phyloP scores from a whole-genome alignment of 108 stramenopile genomes.

The Fistulifera pelliculosa region DNA sequence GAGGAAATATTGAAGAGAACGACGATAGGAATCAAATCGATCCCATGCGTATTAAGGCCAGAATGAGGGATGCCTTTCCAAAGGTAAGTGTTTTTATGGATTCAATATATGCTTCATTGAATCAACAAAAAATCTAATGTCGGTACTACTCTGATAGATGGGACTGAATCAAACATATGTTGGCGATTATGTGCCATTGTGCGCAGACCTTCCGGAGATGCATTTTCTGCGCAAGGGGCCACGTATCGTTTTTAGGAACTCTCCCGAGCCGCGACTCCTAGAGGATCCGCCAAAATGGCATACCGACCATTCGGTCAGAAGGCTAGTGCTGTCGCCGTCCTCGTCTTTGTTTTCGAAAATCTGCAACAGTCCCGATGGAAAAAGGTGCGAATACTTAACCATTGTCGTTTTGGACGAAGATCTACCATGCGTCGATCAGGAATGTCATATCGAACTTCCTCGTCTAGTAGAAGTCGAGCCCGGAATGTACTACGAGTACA shows the following conservation, averaged over 20 bases:
- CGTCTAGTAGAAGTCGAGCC: conserved; percentile 24
- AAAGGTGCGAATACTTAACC: conserved; percentile 10
- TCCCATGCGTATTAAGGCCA: conserved; percentile 38
- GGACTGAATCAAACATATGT: conserved; percentile 24
- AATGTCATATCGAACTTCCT: conserved; percentile 44
- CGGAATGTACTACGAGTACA: conserved; percentile 42
- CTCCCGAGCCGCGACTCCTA: background rate
- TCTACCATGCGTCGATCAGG: conserved; percentile 18
- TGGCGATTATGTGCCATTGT: conserved; percentile 47
- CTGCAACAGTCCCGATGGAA: conserved; percentile 19
- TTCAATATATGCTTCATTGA: too few relatives aligned
- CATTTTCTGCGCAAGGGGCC: conserved; percentile 47
- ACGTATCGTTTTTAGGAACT: conserved; percentile 30
- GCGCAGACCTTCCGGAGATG: conserved; percentile 32
- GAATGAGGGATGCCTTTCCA: conserved; percentile 51
- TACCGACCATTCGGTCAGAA: conserved; percentile 11
- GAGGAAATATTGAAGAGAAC: conserved; percentile 31
- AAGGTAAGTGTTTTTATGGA: conserved; percentile 26
- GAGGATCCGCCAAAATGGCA: conserved; percentile 13
- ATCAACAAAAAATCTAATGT: too few relatives aligned
- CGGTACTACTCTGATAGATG: too few relatives aligned
- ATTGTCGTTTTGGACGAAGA: conserved; percentile 8
- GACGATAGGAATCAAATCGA: conserved; percentile 30
- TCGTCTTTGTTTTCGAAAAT: conserved; percentile 27
- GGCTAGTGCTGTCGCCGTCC: conserved; percentile 6